phyloP scores from a whole-genome alignment of 805 yeast genomes.

The Candida patagonica region DNA sequence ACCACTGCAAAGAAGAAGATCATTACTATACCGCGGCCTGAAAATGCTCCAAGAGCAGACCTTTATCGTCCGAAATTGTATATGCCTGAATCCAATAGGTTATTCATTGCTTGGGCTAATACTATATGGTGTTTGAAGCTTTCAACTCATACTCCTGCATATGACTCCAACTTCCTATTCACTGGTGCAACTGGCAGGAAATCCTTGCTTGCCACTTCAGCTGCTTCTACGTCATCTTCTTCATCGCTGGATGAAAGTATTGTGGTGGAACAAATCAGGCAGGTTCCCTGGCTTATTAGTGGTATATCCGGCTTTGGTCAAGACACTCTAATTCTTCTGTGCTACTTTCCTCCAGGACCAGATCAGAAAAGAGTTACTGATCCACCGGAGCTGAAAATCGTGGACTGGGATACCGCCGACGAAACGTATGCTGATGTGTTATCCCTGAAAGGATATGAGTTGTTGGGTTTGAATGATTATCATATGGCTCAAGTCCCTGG shows the following conservation, averaged over 20 bases:
- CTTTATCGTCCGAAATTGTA: constrained; percentile 75
- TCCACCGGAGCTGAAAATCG: constrained; percentile 64
- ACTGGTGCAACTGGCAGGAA: constrained; percentile 10
- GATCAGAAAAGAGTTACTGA: constrained; percentile 20
- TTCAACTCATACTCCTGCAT: constrained; percentile 23
- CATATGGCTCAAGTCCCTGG: constrained; percentile 31
- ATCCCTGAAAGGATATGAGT: constrained; percentile 45
- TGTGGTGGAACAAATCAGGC: constrained; percentile 31
- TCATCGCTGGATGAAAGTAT: constrained; percentile 17
- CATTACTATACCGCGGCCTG: constrained; percentile 47
- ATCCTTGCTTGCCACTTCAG: constrained; percentile 11
- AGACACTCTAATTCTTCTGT: constrained; percentile 54
- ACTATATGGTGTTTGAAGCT: constrained; percentile 63
- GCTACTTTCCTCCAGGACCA: constrained; percentile 32
- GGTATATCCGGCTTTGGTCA: constrained; percentile 74
- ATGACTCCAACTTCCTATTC: constrained; percentile 1
- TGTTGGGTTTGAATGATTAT: constrained; percentile 73
- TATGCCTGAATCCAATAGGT: constrained; percentile 52
- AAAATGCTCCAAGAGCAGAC: constrained; percentile 54
- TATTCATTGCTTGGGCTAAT: constrained; percentile 76
- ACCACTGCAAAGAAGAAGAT: constrained; percentile 41
- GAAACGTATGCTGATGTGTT: constrained; percentile 76
- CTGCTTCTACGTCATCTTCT: constrained; percentile 12
- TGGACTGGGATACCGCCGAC: constrained; percentile 56
- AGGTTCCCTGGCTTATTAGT: constrained; percentile 47